Percentiles rank a stretch among this genome's conserved stretches.
Conservation (phyloP, 2,329 filamentous ascomycete genomes). For the Sporothrix schenckii region DNA sequence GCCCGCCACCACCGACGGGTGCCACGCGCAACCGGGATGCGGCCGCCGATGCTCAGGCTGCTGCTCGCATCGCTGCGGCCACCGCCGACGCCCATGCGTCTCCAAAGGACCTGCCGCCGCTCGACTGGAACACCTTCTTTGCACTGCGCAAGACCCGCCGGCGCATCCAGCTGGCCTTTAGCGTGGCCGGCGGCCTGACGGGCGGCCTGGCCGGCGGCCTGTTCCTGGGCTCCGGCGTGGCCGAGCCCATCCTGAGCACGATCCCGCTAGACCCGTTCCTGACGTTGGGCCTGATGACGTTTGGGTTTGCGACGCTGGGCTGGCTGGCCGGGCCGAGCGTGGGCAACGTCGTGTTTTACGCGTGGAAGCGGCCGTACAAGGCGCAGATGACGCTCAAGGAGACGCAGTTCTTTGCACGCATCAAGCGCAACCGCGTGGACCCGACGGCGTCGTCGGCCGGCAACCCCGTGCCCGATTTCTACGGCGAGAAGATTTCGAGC, state of each 20-base stretch:
- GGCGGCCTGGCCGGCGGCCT: constrained; percentile 65
- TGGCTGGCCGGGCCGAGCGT: constrained; percentile 87
- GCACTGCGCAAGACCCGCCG: constrained; percentile 82
- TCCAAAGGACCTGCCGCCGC: constrained; percentile 43
- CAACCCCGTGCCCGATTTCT: constrained; percentile 96
- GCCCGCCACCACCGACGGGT: constrained; percentile 14
- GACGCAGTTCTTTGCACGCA: constrained; percentile 85
- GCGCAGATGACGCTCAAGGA: constrained; percentile 81
- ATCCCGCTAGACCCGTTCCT: constrained; percentile 87
- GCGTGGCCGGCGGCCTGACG: constrained; percentile 64
- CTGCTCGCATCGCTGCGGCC: constrained; percentile 29
- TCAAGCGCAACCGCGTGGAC: constrained; percentile 91
- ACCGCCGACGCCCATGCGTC: constrained; percentile 34
- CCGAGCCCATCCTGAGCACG: constrained; percentile 70
- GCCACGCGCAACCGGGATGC: constrained; percentile 34
- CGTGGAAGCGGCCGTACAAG: constrained; percentile 71
- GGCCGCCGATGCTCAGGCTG: constrained; percentile 35
- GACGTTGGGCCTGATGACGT: constrained; percentile 76
- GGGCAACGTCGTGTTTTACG: constrained; percentile 77
- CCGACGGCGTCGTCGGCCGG: constrained; percentile 84
- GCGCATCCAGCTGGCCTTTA: constrained; percentile 79
- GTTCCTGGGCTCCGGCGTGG: constrained; percentile 69
- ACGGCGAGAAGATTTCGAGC: constrained; percentile 95
- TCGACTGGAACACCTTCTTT: constrained; percentile 94
- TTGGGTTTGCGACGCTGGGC: constrained; percentile 75